Evolutionary conservation across 2,329 filamentous ascomycete genomes (phyloP), one percentile per base, ranked within the genome.

Genomic region (Fusarium torreyae): DNA sequence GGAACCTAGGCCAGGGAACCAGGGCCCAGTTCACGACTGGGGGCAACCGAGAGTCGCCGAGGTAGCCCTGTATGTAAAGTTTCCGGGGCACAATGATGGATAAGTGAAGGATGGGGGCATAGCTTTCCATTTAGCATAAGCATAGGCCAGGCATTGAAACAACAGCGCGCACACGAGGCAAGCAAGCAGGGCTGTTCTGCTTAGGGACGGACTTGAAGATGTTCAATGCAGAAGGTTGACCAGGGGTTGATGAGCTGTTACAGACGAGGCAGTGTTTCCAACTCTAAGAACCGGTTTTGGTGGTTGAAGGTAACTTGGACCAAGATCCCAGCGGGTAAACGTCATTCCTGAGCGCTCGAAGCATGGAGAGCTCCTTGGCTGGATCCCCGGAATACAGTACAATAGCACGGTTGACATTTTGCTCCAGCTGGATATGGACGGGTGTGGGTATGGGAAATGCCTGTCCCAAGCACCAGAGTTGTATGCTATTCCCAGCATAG

Each of bases 401-500:
- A 63, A 34, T 48, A 69, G 58, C 63, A 62, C 64, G 57, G 66
- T 43, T 61, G 46, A 44, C 45, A 59, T 38, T 55, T 28, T 28
- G 26, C 26, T 28, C 26, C 26, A 28, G 26, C 26, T 28, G 26
- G 26, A 28, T 28, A 28, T 57, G 51, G 43, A 63, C 44, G 46
- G 53, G 39, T 60, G 49, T 46, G 50, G 63, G 43, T 62, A 69
- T 67, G 70, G 67, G 46, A 71, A 61, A 73, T 71, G 69, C 69
- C 63, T 74, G 68, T 57, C 53, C 42, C 38, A 26, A 18, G 51
- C 46, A 43, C 45, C 57, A 42, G 58, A 63, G 46, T 57, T 64
- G 68, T 20, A 62, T 70, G 61, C 69, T 74, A 69, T 71, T 64
- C 68, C 69, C 36, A 72, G 69, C 59, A 38, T 53, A 64, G 63